Conservation (phyloP, 257 asterid genomes). For the Jasminum sambac region DNA sequence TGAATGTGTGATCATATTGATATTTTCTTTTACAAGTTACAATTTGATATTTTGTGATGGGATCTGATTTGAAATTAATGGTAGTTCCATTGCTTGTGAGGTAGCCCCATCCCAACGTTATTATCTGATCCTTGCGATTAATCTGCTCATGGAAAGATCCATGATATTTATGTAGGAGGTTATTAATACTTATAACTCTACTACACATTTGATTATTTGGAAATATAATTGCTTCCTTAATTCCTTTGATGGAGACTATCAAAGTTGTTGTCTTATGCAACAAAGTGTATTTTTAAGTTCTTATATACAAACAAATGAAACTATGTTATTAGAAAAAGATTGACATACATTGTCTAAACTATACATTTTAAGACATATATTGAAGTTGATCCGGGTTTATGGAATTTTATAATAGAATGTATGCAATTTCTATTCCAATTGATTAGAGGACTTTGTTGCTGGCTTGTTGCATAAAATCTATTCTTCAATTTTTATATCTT, state of each 20-base stretch:
- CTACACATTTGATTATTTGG: conserved; percentile 1
- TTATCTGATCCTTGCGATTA: not conserved
- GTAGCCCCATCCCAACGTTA: not conserved
- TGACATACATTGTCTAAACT: not conserved
- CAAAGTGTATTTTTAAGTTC: not conserved
- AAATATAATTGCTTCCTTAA: not conserved
- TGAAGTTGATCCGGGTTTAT: conserved; percentile 4
- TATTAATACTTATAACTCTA: not conserved
- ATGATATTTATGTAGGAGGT: not conserved
- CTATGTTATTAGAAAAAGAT: not conserved
- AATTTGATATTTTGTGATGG: not conserved
- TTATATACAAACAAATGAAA: not conserved
- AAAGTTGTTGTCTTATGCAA: not conserved
- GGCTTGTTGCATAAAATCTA: not conserved
- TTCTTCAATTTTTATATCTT: too few species aligned
- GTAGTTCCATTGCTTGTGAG: not conserved
- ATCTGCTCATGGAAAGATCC: not conserved
- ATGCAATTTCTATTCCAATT: not conserved
- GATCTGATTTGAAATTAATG: not conserved
- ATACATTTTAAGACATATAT: not conserved
- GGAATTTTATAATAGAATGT: not conserved
- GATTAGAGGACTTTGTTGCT: not conserved
- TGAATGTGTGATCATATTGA: not conserved
- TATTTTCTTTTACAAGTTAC: conserved; percentile 6
- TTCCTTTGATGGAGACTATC: not conserved